These are phyloP conservation scores for Silene noctiflora DNA, from an alignment of 179 eudicot genomes.

Conservation along the genomic window DNA sequence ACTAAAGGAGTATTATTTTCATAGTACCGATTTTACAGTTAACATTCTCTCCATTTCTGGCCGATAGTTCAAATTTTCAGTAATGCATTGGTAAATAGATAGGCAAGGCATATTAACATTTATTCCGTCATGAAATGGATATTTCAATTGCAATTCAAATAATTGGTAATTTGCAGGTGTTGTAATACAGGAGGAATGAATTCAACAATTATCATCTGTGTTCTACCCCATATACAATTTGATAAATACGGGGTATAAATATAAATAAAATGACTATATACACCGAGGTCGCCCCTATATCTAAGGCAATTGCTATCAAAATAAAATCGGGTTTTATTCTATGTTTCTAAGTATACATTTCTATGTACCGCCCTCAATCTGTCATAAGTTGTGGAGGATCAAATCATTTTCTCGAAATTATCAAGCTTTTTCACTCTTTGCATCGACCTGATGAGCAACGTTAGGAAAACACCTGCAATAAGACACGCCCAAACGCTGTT, in stretches of 20 bases:
- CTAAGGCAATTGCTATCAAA: slow-evolving; percentile 13
- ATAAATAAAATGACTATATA: slow-evolving; percentile 15
- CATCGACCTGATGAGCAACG: slow-evolving; percentile 70
- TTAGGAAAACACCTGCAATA: slow-evolving; percentile 72
- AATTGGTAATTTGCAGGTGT: not conserved
- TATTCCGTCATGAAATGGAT: no score
- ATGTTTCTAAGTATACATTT: slow-evolving; percentile 8
- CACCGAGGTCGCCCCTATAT: not conserved
- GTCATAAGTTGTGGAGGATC: slow-evolving; percentile 12
- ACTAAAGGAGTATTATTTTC: no score
- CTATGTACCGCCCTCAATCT: slow-evolving; percentile 9
- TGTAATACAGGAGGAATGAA: not conserved
- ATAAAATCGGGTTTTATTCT: not conserved
- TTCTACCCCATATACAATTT: slow-evolving; percentile 5
- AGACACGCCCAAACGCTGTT: not conserved
- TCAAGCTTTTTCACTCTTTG: slow-evolving; percentile 90
- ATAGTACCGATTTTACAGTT: no score
- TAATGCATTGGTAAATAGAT: no score
- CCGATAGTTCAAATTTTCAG: no score
- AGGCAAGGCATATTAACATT: no score
- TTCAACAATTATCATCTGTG: not conserved
- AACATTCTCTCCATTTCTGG: no score
- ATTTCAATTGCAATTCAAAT: no score
- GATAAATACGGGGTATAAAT: not conserved
- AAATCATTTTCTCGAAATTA: slow-evolving; percentile 82